Conservation (phyloP, 352 stramenopile genomes). For the Globisporangium rhizosaccharum region DNA sequence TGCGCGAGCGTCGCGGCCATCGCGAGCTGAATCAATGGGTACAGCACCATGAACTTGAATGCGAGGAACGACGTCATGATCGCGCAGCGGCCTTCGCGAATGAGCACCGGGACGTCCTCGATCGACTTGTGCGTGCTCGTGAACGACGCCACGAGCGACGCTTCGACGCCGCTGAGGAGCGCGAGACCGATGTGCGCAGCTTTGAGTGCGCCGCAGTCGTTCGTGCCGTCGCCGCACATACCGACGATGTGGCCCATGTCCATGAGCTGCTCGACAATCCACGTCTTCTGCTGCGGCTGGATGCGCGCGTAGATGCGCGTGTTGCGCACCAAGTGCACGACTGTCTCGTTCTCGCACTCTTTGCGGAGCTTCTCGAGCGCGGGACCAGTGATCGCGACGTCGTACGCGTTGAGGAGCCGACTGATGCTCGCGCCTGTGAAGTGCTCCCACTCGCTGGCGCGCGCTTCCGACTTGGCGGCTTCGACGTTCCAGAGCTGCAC, state of each 20-base stretch:
- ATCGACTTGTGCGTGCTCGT: slow-evolving; percentile 81
- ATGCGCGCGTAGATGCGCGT: slow-evolving; percentile 57
- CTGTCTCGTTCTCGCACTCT: slow-evolving; percentile 28
- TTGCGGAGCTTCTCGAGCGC: slow-evolving; percentile 33
- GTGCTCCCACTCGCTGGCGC: slow-evolving; percentile 8
- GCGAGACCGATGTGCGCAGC: slow-evolving; percentile 85
- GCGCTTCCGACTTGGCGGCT: neutral
- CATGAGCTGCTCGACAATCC: slow-evolving; percentile 57
- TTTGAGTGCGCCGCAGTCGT: slow-evolving; percentile 90
- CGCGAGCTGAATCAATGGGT: slow-evolving; percentile 49
- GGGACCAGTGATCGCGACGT: slow-evolving; percentile 42
- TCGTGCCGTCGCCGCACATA: slow-evolving; percentile 70
- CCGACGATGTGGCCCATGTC: slow-evolving; percentile 22
- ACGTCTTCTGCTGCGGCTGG: slow-evolving; percentile 46
- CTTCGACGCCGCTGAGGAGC: slow-evolving; percentile 71
- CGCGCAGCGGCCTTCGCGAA: slow-evolving; percentile 79
- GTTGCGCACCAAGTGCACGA: slow-evolving; percentile 30
- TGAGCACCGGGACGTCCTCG: slow-evolving; percentile 58
- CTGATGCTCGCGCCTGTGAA: slow-evolving; percentile 17
- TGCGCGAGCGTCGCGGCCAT: slow-evolving; percentile 30
- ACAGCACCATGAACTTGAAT: slow-evolving; percentile 65
- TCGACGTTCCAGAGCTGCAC: neutral
- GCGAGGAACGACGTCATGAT: slow-evolving; percentile 47
- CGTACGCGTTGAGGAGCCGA: slow-evolving; percentile 18
- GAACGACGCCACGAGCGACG: slow-evolving; percentile 83